These are phyloP conservation scores for Paramecium tetraurelia DNA, from an alignment of 73 alveolate species.

Conservation along the genomic window DNA sequence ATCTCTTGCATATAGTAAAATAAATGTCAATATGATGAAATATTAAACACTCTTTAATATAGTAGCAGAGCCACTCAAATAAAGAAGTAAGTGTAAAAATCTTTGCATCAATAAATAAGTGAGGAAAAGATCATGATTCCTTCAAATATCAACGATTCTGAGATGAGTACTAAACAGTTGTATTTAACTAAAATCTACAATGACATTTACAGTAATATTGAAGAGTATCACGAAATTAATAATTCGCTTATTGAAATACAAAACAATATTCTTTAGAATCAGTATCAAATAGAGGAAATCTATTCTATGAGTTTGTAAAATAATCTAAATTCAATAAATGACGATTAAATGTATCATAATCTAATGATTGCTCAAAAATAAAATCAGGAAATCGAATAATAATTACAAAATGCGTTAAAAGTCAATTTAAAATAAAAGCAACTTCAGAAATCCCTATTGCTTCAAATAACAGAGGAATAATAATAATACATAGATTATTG, in stretches of 20 bases:
- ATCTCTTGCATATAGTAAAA: slow-evolving; percentile 91
- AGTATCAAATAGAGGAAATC: neutral
- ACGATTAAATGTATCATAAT: neutral
- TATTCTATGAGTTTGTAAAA: neutral
- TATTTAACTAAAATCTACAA: slow-evolving; percentile 24
- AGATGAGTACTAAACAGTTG: neutral
- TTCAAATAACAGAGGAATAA: slow-evolving; percentile 2
- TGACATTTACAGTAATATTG: slow-evolving; percentile 28
- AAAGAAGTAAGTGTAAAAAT: slow-evolving; percentile 76
- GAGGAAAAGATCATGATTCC: neutral
- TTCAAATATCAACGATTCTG: neutral
- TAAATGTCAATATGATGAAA: slow-evolving; percentile 82
- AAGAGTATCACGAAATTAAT: slow-evolving; percentile 18
- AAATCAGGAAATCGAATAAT: neutral
- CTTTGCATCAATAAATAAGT: neutral
- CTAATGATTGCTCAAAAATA: neutral
- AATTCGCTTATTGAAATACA: neutral
- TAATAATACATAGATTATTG: neutral
- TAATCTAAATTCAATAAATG: neutral
- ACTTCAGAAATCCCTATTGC: neutral
- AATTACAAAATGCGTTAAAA: neutral
- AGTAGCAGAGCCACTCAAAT: slow-evolving; percentile 94
- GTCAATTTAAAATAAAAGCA: slow-evolving; percentile 19
- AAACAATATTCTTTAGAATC: neutral
- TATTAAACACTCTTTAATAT: slow-evolving; percentile 89